phyloP scores from a whole-genome alignment of 208 protist species.

The Trypanosoma theileri region DNA sequence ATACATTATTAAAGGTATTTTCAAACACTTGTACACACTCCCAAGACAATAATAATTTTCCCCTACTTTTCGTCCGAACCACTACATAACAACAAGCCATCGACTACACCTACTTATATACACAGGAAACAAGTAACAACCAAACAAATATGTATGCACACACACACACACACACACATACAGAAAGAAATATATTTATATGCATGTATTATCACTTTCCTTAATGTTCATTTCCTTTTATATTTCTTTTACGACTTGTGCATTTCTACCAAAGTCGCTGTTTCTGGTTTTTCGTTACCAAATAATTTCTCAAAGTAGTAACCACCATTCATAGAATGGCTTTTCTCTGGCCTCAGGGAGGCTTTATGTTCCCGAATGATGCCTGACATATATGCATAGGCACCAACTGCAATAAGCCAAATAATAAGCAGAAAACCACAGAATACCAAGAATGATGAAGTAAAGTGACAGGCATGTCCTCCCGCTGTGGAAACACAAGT shows the following conservation, averaged over 20 bases:
- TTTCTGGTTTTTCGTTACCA: slow-evolving; percentile 29
- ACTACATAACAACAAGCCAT: no score
- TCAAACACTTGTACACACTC: no score
- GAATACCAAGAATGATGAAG: slow-evolving; percentile 58
- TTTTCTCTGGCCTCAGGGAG: slow-evolving; percentile 32
- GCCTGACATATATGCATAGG: slow-evolving; percentile 73
- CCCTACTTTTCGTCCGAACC: no score
- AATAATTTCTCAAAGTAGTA: slow-evolving; percentile 86
- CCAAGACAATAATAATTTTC: no score
- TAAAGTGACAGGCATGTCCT: slow-evolving; percentile 60
- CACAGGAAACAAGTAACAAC: no score
- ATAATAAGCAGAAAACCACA: slow-evolving; percentile 53
- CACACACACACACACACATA: no score
- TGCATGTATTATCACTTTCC: background rate
- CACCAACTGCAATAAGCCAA: slow-evolving; percentile 57
- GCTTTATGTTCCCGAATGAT: slow-evolving; percentile 43
- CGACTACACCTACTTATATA: no score
- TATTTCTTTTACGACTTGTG: background rate
- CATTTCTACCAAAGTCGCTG: background rate
- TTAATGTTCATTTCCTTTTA: background rate
- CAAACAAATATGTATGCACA: no score
- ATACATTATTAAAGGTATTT: no score
- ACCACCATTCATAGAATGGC: slow-evolving; percentile 32
- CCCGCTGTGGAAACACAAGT: slow-evolving; percentile 40
- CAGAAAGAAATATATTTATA: slow-evolving; percentile 1